Base-by-base conservation (phyloP, 1,284 basidiomycete genomes). In the Rhodotorula sp. region DNA sequence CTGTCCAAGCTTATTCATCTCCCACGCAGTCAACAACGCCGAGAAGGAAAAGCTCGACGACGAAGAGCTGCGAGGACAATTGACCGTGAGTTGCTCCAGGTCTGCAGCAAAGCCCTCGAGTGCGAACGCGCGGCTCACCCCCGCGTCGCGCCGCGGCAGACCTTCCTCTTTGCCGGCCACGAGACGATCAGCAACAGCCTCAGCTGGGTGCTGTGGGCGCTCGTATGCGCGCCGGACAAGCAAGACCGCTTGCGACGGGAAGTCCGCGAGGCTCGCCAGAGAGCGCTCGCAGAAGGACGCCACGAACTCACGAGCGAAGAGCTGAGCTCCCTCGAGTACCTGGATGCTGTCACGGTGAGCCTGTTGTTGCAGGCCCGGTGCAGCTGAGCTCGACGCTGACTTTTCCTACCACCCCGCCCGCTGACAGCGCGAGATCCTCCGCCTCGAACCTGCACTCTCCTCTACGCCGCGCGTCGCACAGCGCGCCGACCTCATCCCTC, bases 371-470 rank as follows among this genome's bases (percentile, higher is more conserved):
- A 34, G 34, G 34, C 7, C 4, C 34, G 34, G 34, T 34, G 7
- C 34, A 34, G 34, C 34, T 34, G 7, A 34, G 34, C 34, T 6
- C 34, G 7, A 34, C 34, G 7, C 34, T 34, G 34, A 34, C 34
- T 34, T 34, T 34, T 5, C 18, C 23, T 6, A 10, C 39, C 39
- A 34, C 39, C 39, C 39, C 39, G 39, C 8, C 20, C 15, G 34
- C 7, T 34, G 34, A 5, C 64, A 78, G 77, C 71, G 75, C 31
- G 91, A 93, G 81, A 85, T 86, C 3, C 81, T 93, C 62, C 86
- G 91, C n/a, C 81, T 92, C 47, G 86, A 90, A 31, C 89, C 91
- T 3, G 90, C 91, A 3, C 84, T 91, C n/a, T 89, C 91, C 79
- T 49, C 59, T 3, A 89, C 89, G 8, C 82, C 91, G 56, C 86